phyloP scores from a whole-genome alignment of 148 eudicot genomes.

The Spergularia bocconei region DNA sequence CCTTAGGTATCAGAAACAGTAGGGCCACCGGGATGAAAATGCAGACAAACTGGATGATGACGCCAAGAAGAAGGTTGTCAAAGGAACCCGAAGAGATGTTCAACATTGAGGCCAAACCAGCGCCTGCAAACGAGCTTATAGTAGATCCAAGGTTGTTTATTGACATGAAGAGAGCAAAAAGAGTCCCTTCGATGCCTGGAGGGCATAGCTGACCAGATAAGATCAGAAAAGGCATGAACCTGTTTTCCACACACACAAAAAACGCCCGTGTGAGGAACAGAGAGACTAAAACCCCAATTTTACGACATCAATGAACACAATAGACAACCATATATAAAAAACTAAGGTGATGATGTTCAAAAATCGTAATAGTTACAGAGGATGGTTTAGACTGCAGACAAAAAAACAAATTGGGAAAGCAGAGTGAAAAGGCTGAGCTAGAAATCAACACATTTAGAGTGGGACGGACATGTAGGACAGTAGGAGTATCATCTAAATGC shows the following conservation, averaged over 20 bases:
- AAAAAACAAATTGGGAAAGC: too few species aligned
- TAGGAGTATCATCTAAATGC: too few species aligned
- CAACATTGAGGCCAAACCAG: conserved; percentile 74
- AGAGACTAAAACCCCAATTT: neutral
- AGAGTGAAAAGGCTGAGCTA: too few species aligned
- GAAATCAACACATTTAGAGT: too few species aligned
- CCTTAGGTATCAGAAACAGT: conserved; percentile 81
- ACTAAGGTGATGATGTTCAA: neutral
- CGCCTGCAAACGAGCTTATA: conserved; percentile 74
- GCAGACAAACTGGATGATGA: conserved; percentile 62
- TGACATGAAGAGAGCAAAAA: conserved; percentile 98
- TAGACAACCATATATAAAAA: neutral
- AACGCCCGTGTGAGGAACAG: neutral
- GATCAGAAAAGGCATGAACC: conserved; percentile 97
- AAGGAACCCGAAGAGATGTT: conserved; percentile 90
- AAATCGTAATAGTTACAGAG: too few species aligned
- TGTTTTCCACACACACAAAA: conserved; percentile 31
- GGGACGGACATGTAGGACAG: too few species aligned
- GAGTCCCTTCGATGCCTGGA: conserved; percentile 96
- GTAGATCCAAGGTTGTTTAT: conserved; percentile 86
- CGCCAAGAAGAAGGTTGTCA: conserved; percentile 68
- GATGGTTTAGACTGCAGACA: too few species aligned
- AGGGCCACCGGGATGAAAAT: conserved; percentile 65
- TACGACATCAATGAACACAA: neutral
- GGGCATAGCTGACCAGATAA: conserved; percentile 96